Percentiles rank a stretch among this genome's conserved stretches.
These are phyloP conservation scores for Martiniozyma abietophila DNA, from an alignment of 805 yeast species.

Conservation along the genomic window DNA sequence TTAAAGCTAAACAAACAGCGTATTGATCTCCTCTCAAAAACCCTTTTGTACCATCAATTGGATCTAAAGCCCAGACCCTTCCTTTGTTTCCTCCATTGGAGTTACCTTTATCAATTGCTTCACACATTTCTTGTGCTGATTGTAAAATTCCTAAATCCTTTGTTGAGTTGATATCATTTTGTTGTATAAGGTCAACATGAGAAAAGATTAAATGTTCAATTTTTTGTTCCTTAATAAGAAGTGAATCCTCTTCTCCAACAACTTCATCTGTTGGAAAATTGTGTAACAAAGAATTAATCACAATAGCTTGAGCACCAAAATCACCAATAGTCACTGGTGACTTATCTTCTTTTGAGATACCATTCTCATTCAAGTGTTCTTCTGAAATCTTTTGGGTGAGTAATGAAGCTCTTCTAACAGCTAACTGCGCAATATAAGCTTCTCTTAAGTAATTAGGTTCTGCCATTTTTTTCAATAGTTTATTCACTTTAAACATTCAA, in stretches of 20 bases:
- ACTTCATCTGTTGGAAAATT: constrained; percentile 80
- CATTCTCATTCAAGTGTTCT: constrained; percentile 36
- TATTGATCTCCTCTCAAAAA: constrained; percentile 93
- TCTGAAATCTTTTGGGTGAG: constrained; percentile 60
- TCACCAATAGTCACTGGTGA: constrained; percentile 97
- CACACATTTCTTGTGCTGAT: constrained; percentile 41
- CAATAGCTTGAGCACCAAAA: constrained; percentile 90
- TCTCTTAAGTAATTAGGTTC: constrained; percentile 44
- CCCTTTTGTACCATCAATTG: constrained; percentile 97
- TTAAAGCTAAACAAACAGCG: constrained; percentile 88
- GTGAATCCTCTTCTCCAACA: constrained; percentile 92
- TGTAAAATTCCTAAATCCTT: constrained; percentile 33
- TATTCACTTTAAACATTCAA: too few species aligned
- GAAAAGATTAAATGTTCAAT: constrained; percentile 49
- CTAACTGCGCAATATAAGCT: constrained; percentile 71
- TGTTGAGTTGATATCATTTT: constrained; percentile 27
- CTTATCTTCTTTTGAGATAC: constrained; percentile 72
- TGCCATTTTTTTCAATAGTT: constrained; percentile 4
- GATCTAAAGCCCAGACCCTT: constrained; percentile 95
- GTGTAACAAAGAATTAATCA: constrained; percentile 69
- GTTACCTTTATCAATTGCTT: constrained; percentile 70
- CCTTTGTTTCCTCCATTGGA: constrained; percentile 72
- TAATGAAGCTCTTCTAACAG: constrained; percentile 79
- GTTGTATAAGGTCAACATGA: constrained; percentile 48
- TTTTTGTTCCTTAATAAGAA: constrained; percentile 44